Percentiles rank a stretch among this genome's conserved stretches.
phyloP scores from a whole-genome alignment of 202 grass and related monocot genomes.

The Schoenoplectus tabernaemontani region DNA sequence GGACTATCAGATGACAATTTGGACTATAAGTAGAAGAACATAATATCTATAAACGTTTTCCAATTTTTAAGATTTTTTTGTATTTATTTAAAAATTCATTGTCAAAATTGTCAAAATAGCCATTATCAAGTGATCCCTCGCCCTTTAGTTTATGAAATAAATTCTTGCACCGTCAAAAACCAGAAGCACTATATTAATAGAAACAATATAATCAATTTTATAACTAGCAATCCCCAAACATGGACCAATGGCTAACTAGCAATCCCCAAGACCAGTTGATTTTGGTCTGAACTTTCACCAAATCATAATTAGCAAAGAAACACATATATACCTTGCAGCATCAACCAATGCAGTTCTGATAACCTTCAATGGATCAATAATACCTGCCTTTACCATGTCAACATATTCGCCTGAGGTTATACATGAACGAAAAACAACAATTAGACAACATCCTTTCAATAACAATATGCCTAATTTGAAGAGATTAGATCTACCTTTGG shows the following conservation, averaged over 20 bases:
- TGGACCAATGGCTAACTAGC: neutral
- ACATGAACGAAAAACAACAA: neutral
- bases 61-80: too few relatives aligned
- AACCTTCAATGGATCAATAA: conserved; percentile 91
- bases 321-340: conserved; percentile 91
- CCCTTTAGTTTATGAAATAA: too few relatives aligned
- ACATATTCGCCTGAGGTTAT: conserved; percentile 64
- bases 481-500: conserved; percentile 44
- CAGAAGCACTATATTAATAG: too few relatives aligned
- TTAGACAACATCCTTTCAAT: conserved; percentile 9
- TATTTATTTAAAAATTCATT: too few relatives aligned
- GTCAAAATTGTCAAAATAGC: too few relatives aligned
- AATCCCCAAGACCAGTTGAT: neutral
- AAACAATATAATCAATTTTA: too few relatives aligned
- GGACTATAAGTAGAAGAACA: too few relatives aligned
- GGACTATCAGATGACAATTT: too few relatives aligned
- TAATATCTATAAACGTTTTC: too few relatives aligned
- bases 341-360: conserved; percentile 96
- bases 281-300: neutral
- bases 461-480: neutral
- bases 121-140: too few relatives aligned
- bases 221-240: too few relatives aligned
- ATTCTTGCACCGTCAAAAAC: too few relatives aligned
- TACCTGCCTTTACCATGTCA: conserved; percentile 93
- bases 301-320: neutral